A percentile compares a stretch with the other conserved stretches of the same genome.
These are phyloP conservation scores for Aureobasidium zeae DNA, from an alignment of 2,329 filamentous ascomycete species.

Conservation along the genomic window DNA sequence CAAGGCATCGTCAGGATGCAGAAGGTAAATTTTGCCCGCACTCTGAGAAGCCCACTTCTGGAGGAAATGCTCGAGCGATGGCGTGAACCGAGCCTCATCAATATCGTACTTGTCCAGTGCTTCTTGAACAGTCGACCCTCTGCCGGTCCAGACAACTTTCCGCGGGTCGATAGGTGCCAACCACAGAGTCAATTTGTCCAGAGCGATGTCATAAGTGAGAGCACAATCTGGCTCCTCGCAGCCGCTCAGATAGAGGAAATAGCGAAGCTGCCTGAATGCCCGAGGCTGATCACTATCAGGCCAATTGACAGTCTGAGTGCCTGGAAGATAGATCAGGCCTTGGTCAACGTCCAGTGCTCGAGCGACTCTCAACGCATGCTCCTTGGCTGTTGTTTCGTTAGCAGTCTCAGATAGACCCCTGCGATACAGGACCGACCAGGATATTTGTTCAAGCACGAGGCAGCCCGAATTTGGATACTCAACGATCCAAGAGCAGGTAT, in stretches of 20 bases:
- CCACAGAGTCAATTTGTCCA: constrained; percentile 69
- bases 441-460: constrained; percentile 18
- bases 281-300: constrained; percentile 52
- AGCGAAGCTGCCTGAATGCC: constrained; percentile 54
- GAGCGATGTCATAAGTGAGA: constrained; percentile 69
- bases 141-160: constrained; percentile 83
- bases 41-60: constrained; percentile 25
- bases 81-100: constrained; percentile 52
- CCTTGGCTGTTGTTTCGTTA: constrained; percentile 13
- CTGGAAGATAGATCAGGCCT: constrained; percentile 50
- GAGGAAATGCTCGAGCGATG: constrained; percentile 26
- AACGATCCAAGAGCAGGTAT: not conserved
- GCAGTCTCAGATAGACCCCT: not conserved
- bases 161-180: constrained; percentile 84
- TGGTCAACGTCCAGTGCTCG: constrained; percentile 29
- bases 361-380: constrained; percentile 19
- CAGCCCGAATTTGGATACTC: constrained; percentile 10
- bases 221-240: constrained; percentile 72
- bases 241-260: constrained; percentile 91
- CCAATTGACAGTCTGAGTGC: constrained; percentile 40
- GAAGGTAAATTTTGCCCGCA: constrained; percentile 27
- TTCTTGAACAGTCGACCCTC: constrained; percentile 68
- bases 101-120: constrained; percentile 71
- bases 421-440: constrained; percentile 10
- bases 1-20: constrained; percentile 23